These are phyloP conservation scores for Penicillium roqueforti DNA, from an alignment of 495 filamentous ascomycete species.

Conservation along the genomic window DNA sequence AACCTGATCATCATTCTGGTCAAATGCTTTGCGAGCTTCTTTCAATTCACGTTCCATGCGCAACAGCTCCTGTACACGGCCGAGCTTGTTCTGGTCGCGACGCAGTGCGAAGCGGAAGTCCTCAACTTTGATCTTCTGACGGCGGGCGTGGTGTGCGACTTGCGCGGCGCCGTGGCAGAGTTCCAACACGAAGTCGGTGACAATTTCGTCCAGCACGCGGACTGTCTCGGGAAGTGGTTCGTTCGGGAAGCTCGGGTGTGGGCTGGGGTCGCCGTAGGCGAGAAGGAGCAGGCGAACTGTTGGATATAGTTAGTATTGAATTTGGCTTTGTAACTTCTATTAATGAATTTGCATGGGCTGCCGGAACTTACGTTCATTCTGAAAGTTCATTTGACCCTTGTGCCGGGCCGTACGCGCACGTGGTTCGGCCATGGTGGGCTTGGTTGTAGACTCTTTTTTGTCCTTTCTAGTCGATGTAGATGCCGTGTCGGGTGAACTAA, in stretches of 20 bases:
- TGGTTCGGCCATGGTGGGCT: slow-evolving; percentile 56
- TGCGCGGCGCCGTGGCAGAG: slow-evolving; percentile 83
- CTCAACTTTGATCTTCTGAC: slow-evolving; percentile 95
- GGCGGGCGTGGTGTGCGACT: slow-evolving; percentile 72
- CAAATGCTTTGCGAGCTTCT: slow-evolving; percentile 66
- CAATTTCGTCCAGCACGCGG: slow-evolving; percentile 84
- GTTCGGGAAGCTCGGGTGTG: slow-evolving; percentile 38
- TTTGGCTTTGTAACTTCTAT: background rate
- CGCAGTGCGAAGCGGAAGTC: slow-evolving; percentile 93
- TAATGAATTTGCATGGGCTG: background rate
- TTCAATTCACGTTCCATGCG: slow-evolving; percentile 77
- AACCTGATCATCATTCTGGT: slow-evolving; percentile 50
- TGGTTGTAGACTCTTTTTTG: background rate
- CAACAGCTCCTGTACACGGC: slow-evolving; percentile 82
- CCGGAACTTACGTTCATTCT: slow-evolving; percentile 63
- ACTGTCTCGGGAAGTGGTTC: slow-evolving; percentile 77
- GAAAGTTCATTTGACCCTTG: slow-evolving; percentile 86
- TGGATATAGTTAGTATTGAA: slow-evolving; percentile 4
- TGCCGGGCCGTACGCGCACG: slow-evolving; percentile 74
- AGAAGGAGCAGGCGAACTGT: slow-evolving; percentile 76
- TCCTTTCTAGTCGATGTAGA: background rate
- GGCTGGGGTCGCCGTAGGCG: slow-evolving; percentile 72
- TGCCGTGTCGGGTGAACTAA: slow-evolving; percentile 3
- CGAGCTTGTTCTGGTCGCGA: slow-evolving; percentile 76
- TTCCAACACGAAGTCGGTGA: slow-evolving; percentile 86